A percentile compares a stretch with the other conserved stretches of the same genome.
Evolutionary conservation across 1,284 basidiomycete genomes (phyloP).

Genomic region (Porodaedalea pini): DNA sequence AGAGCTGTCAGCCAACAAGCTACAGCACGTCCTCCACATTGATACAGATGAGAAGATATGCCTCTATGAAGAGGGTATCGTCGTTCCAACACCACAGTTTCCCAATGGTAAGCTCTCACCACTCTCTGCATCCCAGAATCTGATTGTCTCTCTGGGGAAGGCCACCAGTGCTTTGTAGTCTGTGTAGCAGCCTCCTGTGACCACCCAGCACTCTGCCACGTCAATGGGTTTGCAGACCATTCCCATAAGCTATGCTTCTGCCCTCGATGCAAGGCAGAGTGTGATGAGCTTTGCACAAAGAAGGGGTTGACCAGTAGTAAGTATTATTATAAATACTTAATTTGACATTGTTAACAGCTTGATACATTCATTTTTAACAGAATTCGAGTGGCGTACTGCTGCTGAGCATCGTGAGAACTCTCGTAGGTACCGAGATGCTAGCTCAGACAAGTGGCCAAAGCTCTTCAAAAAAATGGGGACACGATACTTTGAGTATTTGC

Average conservation of each 20-base stretch:
- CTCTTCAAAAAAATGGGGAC: constrained; percentile 12
- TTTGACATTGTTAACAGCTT: background rate
- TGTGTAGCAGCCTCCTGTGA: constrained; percentile 10
- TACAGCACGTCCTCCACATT: constrained; percentile 10
- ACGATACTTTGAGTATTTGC: constrained; percentile 11
- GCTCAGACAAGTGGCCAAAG: background rate
- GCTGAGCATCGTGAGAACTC: background rate
- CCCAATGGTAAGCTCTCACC: background rate
- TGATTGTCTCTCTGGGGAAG: background rate
- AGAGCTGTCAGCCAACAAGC: constrained; percentile 17
- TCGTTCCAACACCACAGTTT: background rate
- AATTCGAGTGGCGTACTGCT: background rate
- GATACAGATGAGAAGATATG: constrained; percentile 1
- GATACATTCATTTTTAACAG: background rate
- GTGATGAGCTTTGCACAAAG: background rate
- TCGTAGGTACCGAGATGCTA: background rate
- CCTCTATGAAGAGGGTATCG: constrained; percentile 5
- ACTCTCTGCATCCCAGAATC: background rate
- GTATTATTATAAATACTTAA: background rate
- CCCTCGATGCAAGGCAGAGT: constrained; percentile 2
- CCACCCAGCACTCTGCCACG: constrained; percentile 17
- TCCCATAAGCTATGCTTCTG: constrained; percentile 1
- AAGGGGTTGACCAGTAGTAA: background rate
- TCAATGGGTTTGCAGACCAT: constrained; percentile 15
- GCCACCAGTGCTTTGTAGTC: background rate